Evolutionary conservation across 768 basidiomycete genomes (phyloP).

Genomic region (Lentinula aciculospora): DNA sequence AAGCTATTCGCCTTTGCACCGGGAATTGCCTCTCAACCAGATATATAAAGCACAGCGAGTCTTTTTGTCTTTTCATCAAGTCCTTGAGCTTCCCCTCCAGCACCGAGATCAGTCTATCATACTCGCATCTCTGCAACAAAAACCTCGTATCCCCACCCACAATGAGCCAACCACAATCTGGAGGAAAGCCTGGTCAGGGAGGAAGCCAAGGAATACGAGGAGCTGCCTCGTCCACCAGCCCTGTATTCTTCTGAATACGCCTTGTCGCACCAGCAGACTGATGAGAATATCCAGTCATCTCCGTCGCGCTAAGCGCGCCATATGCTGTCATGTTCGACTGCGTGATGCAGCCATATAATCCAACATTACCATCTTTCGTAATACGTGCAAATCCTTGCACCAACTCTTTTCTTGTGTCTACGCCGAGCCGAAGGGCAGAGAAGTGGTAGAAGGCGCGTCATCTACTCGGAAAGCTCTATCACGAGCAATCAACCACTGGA

Average conservation of each 20-base stretch:
- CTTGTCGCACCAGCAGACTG: neutral
- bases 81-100: neutral
- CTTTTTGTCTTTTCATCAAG: neutral
- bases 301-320: neutral
- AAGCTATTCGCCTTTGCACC: neutral
- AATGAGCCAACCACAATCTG: conserved; percentile 18
- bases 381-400: neutral
- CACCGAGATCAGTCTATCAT: neutral
- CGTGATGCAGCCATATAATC: neutral
- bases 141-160: neutral
- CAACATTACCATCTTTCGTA: neutral
- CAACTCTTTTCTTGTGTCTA: neutral
- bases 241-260: conserved; percentile 52
- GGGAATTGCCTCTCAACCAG: conserved; percentile 2
- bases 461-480: neutral
- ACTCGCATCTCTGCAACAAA: neutral
- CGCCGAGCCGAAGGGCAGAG: neutral
- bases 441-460: neutral
- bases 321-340: neutral
- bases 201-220: conserved; percentile 47
- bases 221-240: conserved; percentile 43
- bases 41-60: conserved; percentile 21
- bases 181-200: conserved; percentile 20
- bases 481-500: neutral
- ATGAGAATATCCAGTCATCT: neutral